A percentile compares a stretch with the other conserved stretches of the same genome.
Conservation (phyloP, 768 basidiomycete species). For the Termitomyces bulborhizus region DNA sequence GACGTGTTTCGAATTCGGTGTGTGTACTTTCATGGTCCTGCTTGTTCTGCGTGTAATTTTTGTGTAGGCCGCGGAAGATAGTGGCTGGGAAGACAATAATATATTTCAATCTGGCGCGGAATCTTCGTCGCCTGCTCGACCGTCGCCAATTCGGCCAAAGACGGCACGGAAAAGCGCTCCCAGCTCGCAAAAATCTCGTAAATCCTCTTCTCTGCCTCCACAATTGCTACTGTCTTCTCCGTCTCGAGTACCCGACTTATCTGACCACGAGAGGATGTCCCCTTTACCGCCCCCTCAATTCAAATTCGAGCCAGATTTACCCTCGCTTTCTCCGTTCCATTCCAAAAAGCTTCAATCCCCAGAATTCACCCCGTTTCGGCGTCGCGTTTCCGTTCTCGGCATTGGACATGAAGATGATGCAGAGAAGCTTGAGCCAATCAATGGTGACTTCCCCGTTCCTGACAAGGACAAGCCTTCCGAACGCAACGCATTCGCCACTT, state of each 20-base stretch:
- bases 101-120: conserved; percentile 89
- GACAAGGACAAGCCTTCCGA: conserved; percentile 1
- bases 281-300: conserved; percentile 45
- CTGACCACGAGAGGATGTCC: conserved; percentile 10
- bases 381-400: conserved; percentile 4
- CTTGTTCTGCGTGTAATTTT: background rate
- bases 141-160: conserved; percentile 47
- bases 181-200: conserved; percentile 47
- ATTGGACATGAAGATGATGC: conserved; percentile 19
- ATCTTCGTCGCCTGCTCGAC: conserved; percentile 71
- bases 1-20: conserved; percentile 48
- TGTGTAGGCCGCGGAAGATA: conserved; percentile 45
- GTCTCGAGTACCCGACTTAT: conserved; percentile 27
- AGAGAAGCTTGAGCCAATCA: conserved; percentile 19
- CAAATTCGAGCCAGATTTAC: conserved; percentile 50
- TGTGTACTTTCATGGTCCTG: conserved; percentile 11
- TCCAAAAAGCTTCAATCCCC: conserved; percentile 12
- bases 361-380: background rate
- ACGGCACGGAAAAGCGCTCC: conserved; percentile 30
- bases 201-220: conserved; percentile 69
- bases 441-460: background rate
- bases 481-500: conserved; percentile 1
- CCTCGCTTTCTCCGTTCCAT: conserved; percentile 22
- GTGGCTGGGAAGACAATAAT: conserved; percentile 89
- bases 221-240: conserved; percentile 37